A percentile compares a stretch with the other conserved stretches of the same genome.
Conservation (phyloP, 2,329 filamentous ascomycete species). For the Phaeosphaeriaceae sp. region DNA sequence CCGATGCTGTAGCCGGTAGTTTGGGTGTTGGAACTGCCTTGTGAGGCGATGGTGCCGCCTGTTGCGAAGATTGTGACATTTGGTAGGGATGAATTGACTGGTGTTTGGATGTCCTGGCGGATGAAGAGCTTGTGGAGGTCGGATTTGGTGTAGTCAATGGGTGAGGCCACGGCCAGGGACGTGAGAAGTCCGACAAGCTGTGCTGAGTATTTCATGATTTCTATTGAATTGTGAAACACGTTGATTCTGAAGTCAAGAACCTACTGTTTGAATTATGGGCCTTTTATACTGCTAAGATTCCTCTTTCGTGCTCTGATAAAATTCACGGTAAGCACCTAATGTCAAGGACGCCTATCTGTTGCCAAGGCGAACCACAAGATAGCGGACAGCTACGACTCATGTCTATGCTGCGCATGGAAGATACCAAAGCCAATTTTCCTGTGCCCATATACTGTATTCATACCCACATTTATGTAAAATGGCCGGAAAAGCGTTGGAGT, state of each 20-base stretch:
- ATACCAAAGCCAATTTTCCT: neutral
- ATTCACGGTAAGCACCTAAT: neutral
- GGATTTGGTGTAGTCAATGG: slow-evolving; percentile 25
- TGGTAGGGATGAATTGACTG: slow-evolving; percentile 57
- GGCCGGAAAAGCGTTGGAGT: neutral
- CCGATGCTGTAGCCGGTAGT: slow-evolving; percentile 64
- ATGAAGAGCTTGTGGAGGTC: slow-evolving; percentile 30
- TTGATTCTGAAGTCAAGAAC: neutral
- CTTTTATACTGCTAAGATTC: neutral
- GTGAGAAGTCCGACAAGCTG: slow-evolving; percentile 30
- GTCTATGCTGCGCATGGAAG: neutral
- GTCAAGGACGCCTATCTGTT: neutral
- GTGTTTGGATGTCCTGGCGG: slow-evolving; percentile 41
- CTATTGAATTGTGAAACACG: neutral
- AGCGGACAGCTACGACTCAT: neutral
- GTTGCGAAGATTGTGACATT: slow-evolving; percentile 67
- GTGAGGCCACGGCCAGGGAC: slow-evolving; percentile 27
- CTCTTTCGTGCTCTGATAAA: neutral
- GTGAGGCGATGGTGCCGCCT: slow-evolving; percentile 67
- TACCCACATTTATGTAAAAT: slow-evolving; percentile 3
- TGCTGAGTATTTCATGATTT: slow-evolving; percentile 7
- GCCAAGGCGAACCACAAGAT: neutral
- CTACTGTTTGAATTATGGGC: neutral
- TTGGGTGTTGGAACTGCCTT: slow-evolving; percentile 57
- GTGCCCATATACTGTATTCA: neutral